phyloP scores from a whole-genome alignment of 2,329 filamentous ascomycete species.

The Sporothrix humicola region DNA sequence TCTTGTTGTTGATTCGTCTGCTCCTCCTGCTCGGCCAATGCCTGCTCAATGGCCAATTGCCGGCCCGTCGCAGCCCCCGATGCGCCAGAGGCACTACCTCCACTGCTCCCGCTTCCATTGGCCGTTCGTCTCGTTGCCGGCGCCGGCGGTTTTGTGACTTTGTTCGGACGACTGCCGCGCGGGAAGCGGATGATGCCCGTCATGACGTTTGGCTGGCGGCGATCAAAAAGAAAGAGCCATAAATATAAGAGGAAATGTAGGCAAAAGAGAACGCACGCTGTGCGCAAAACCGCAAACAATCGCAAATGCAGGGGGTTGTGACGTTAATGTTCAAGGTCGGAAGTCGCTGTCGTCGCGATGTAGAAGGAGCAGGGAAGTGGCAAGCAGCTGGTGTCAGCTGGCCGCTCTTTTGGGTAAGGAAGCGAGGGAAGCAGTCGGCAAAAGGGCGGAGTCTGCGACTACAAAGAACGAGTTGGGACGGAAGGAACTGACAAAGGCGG shows the following conservation, averaged over 20 bases:
- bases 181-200: constrained; percentile 47
- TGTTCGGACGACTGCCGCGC: constrained; percentile 50
- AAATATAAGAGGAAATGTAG: neutral
- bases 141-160: constrained; percentile 51
- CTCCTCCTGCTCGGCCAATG: constrained; percentile 36
- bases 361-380: constrained; percentile 23
- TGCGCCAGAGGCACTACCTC: neutral
- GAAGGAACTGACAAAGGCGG: neutral
- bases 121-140: constrained; percentile 18
- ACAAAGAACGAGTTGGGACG: neutral
- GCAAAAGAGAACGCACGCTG: neutral
- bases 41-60: constrained; percentile 32
- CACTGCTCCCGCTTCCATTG: neutral
- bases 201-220: constrained; percentile 39
- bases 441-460: constrained; percentile 9
- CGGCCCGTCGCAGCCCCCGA: constrained; percentile 26
- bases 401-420: constrained; percentile 7
- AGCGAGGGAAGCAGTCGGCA: constrained; percentile 11
- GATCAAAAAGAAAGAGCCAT: too few species aligned
- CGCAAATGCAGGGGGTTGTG: neutral
- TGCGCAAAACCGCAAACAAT: neutral
- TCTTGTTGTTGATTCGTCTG: neutral
- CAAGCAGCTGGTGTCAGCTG: constrained; percentile 39
- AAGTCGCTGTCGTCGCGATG: neutral
- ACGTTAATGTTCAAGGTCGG: constrained; percentile 4